phyloP scores from a whole-genome alignment of 768 basidiomycete species.

The Boletus bicolor region DNA sequence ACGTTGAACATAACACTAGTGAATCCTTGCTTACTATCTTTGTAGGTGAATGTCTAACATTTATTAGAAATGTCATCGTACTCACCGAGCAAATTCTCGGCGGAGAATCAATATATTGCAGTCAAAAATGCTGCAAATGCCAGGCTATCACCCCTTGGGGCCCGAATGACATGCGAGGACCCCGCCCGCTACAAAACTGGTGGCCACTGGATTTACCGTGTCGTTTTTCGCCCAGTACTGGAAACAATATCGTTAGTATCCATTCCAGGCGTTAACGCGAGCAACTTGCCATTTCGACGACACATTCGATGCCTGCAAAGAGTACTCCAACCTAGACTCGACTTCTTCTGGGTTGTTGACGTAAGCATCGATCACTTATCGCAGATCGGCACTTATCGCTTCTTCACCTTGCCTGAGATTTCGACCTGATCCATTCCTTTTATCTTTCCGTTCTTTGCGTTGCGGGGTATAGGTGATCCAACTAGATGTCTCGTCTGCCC shows the following conservation, averaged over 20 bases:
- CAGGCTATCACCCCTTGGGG: slow-evolving; percentile 80
- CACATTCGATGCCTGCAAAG: slow-evolving; percentile 94
- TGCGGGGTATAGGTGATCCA: neutral
- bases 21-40: no score
- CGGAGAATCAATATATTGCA: slow-evolving; percentile 66
- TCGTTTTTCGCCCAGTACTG: slow-evolving; percentile 97
- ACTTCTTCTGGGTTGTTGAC: no score
- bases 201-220: slow-evolving; percentile 83
- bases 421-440: no score
- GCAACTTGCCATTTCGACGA: slow-evolving; percentile 83
- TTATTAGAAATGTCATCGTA: neutral
- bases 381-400: no score
- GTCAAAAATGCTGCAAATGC: slow-evolving; percentile 94
- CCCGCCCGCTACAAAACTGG: slow-evolving; percentile 87
- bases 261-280: neutral
- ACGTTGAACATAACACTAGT: no score
- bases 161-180: slow-evolving; percentile 86
- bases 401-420: no score
- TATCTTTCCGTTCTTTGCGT: neutral
- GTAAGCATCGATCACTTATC: no score
- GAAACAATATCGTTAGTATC: neutral
- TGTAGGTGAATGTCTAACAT: no score
- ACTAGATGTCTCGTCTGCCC: neutral
- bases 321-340: slow-evolving; percentile 85
- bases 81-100: slow-evolving; percentile 71